Percentiles rank a stretch among this genome's conserved stretches.
phyloP scores from a whole-genome alignment of 2,329 filamentous ascomycete genomes.

The Talaromyces sp. region DNA sequence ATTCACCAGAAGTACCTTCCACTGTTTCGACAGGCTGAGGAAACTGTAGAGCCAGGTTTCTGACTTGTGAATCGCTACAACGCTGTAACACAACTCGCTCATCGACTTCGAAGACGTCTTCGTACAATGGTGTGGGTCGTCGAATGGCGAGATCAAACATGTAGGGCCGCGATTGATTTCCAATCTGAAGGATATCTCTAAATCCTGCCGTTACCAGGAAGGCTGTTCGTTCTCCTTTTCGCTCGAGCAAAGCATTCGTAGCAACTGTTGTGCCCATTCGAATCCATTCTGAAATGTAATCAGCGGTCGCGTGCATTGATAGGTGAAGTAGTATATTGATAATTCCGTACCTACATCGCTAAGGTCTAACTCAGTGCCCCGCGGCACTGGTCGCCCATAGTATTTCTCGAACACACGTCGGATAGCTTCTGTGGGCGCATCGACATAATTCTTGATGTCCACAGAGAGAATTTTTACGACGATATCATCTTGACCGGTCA shows the following conservation, averaged over 20 bases:
- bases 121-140: slow-evolving; percentile 82
- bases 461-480: slow-evolving; percentile 9
- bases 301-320: not conserved
- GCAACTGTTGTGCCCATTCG: slow-evolving; percentile 88
- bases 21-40: not conserved
- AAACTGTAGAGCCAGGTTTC: slow-evolving; percentile 59
- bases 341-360: not conserved
- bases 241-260: slow-evolving; percentile 83
- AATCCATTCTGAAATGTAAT: not conserved
- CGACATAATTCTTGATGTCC: not conserved
- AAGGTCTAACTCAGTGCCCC: not conserved
- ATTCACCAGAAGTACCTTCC: not conserved
- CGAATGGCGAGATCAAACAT: slow-evolving; percentile 87
- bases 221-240: slow-evolving; percentile 84
- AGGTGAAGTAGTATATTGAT: not conserved
- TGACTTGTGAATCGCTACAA: not conserved
- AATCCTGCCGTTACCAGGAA: slow-evolving; percentile 86
- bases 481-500: slow-evolving; percentile 7
- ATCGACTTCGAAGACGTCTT: slow-evolving; percentile 78
- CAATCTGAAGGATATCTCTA: slow-evolving; percentile 64
- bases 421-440: slow-evolving; percentile 7
- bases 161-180: slow-evolving; percentile 82
- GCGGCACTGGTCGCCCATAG: not conserved
- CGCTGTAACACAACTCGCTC: slow-evolving; percentile 53
- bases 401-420: slow-evolving; percentile 3